These are phyloP conservation scores for Tagetes patula DNA, from an alignment of 129 eudicot genomes.

Conservation along the genomic window DNA sequence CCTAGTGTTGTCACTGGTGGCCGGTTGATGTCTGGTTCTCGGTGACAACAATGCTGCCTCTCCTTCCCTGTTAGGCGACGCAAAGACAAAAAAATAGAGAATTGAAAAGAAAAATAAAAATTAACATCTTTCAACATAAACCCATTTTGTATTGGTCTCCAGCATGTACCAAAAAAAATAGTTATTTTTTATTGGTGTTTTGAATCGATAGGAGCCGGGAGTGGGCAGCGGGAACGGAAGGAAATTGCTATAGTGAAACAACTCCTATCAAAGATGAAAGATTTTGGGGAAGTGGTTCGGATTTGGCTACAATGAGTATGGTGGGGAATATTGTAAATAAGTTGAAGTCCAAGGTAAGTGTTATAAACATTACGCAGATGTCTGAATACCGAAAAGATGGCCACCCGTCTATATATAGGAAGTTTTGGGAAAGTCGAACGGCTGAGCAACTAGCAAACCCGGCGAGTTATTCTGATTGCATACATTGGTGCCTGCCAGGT, in stretches of 20 bases:
- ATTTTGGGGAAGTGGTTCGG: slow-evolving; percentile 93
- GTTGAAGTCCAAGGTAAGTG: slow-evolving; percentile 65
- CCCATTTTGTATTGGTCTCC: neutral
- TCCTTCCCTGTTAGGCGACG: too few species aligned
- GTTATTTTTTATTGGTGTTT: neutral
- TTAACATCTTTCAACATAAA: neutral
- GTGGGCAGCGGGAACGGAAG: slow-evolving; percentile 74
- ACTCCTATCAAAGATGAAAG: slow-evolving; percentile 49
- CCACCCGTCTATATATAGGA: slow-evolving; percentile 81
- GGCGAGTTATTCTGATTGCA: slow-evolving; percentile 78
- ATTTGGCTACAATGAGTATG: slow-evolving; percentile 83
- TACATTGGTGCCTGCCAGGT: slow-evolving; percentile 99
- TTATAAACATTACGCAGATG: slow-evolving; percentile 90
- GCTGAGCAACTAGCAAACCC: slow-evolving; percentile 71
- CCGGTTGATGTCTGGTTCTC: too few species aligned
- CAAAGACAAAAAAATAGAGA: too few species aligned
- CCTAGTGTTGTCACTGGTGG: too few species aligned
- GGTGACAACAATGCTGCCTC: too few species aligned
- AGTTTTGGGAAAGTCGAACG: slow-evolving; percentile 77
- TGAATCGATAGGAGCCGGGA: slow-evolving; percentile 62
- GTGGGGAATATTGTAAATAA: slow-evolving; percentile 52
- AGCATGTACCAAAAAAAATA: neutral
- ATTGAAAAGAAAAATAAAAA: neutral
- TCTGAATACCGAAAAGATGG: slow-evolving; percentile 96
- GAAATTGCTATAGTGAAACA: slow-evolving; percentile 79